Base-by-base conservation (phyloP, 2,329 filamentous ascomycete species). In the Pseudonectria buxi region DNA sequence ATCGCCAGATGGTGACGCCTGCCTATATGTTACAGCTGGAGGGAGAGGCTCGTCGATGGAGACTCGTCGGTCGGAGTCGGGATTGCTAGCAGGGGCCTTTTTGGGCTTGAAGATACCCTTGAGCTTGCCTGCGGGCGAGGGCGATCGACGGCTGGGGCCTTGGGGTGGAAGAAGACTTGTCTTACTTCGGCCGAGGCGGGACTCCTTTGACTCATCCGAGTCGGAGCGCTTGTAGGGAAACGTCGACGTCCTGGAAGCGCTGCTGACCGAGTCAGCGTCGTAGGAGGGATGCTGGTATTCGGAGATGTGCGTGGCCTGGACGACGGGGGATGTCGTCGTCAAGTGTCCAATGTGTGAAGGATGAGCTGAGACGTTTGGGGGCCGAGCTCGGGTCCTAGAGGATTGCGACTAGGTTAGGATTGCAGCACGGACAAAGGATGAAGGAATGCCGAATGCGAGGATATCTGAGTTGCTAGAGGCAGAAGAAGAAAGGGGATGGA, bases 121-220 rank as follows among this genome's bases (percentile, higher is more conserved):
- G 42, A 90, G 67, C 53, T 80, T 85, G 52, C 78, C 76, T 33
- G 74, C 78, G 10, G 84, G 83, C 9, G 86, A 89, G 14, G 75
- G 69, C 15, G 78, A 78, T 40, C 83, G 74, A 47, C 72, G 72
- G 30, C 62, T 55, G 40, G 65, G 63, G 49, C 59, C 64, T 45
- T 52, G 54, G 14, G 50, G 50, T 36, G 50, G 50, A 11, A 49
- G 33, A 28, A 53, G 39, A 26, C 47, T 37, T 24, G 50, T 53
- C 42, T 51, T 53, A 36, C 46, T 50, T 35, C 50, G 50, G 33
- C 50, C 39, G 38, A 53, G 35, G 37, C 49, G 49, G 43, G 33
- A 40, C 12, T 53, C 47, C 33, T 41, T 53, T 14, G 45, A 41
- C 26, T 53, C 50, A 33, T 41, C 37, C 27, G 47, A 50, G 33